These are phyloP conservation scores for Aspergillus bridgeri DNA, from an alignment of 495 filamentous ascomycete genomes.

Conservation along the genomic window DNA sequence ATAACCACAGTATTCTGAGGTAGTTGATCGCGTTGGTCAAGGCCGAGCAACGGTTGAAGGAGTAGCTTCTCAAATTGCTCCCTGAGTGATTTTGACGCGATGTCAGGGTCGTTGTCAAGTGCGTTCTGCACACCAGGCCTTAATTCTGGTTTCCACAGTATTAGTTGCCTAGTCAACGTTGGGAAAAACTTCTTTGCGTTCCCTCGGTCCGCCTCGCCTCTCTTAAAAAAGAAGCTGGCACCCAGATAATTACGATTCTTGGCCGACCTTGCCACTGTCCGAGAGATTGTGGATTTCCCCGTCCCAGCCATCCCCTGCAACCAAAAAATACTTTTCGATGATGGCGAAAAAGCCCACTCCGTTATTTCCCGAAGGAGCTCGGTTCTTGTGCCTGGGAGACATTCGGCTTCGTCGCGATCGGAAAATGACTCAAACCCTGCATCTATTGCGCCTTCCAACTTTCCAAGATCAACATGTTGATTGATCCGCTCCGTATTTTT, in stretches of 20 bases:
- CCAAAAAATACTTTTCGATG: constrained; percentile 33
- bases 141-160: constrained; percentile 24
- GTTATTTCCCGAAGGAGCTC: too few species aligned
- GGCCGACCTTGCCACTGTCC: constrained; percentile 24
- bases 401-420: too few species aligned
- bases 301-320: constrained; percentile 42
- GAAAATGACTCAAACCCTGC: too few species aligned
- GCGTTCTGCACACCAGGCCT: constrained; percentile 25
- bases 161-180: constrained; percentile 43
- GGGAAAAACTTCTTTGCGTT: constrained; percentile 41
- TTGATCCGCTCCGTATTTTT: too few species aligned
- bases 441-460: constrained; percentile 32
- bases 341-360: too few species aligned
- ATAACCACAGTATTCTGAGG: too few species aligned
- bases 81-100: too few species aligned
- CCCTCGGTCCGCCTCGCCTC: constrained; percentile 40
- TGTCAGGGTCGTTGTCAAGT: too few species aligned
- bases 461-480: background rate
- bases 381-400: too few species aligned
- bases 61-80: constrained; percentile 51
- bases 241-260: constrained; percentile 17
- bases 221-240: constrained; percentile 53
- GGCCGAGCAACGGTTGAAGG: constrained; percentile 31
- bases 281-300: constrained; percentile 43
- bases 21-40: too few species aligned